Base-by-base conservation (phyloP, 2,329 filamentous ascomycete genomes). In the Penicillium sp. region DNA sequence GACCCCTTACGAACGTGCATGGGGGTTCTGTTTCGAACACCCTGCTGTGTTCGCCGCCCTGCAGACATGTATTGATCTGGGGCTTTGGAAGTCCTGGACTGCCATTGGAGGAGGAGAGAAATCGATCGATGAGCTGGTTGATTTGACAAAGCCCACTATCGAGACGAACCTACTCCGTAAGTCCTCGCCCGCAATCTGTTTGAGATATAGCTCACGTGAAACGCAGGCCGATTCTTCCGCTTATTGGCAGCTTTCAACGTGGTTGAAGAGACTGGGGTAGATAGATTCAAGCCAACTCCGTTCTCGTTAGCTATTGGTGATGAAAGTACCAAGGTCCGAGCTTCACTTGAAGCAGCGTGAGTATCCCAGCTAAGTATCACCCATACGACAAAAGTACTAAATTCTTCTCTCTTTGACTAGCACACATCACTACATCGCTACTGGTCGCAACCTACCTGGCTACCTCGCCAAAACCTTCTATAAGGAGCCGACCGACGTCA, bases 381-480 rank as follows among this genome's bases (percentile, higher is more conserved):
- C 31, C 8, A n/a, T 31, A 24, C 13, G 2, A 19, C 11, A 42
- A 26, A 24, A 19, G 6, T 43, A 44, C 19, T 44, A 3, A 44
- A 7, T 3, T 53, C 8, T 26, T 26, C 1, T 26, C 4, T 44
- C 5, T 7, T 14, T 27, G 1, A 1, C 16, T 47, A 74, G 69
- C 22, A 68, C 72, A 22, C 52, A 68, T 39, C 71, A 73, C 55
- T 70, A 70, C 49, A 64, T 73, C 31, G 44, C 64, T 2, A 57
- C 69, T 2, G 68, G 63, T 39, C 65, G 68, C 6, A 73, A 72
- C 16, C 55, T 77, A 11, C 71, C 74, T 1, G 54, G 58, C 7
- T 77, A 73, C 47, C 61, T 76, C 1, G 63, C 67, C 21, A 71
- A 70, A 50, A 74, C 61, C 11, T 61, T 62, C 5, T 76, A 76